Base-by-base conservation (phyloP, 2,329 filamentous ascomycete species). In the Aspergillus ustus region DNA sequence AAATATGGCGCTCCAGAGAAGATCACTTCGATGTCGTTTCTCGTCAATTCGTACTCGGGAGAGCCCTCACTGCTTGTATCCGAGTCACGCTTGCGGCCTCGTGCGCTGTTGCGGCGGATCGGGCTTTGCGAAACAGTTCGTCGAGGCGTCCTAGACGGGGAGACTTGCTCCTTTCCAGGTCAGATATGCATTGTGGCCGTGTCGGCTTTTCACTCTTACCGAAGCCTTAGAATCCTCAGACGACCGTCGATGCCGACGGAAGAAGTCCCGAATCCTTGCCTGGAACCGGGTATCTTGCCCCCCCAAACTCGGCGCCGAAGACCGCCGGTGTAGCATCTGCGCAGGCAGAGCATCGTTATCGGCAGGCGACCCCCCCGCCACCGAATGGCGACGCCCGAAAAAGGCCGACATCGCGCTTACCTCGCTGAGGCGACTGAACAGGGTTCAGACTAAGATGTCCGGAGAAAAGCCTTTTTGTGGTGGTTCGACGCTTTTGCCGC, bases 1-100 rank as follows among this genome's bases (percentile, higher is more conserved):
- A 80, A 81, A 62, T 80, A 78, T 5, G 79, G 79, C 0, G 78
- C 77, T 1, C 79, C 79, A 1, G 77, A 80, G 48, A 81, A 75
- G 8, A 81, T 67, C 20, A 70, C 68, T 58, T 77, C 76, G 46
- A 79, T 65, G n/a, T 81, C 78, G 37, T 74, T 69, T 46, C 73
- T 74, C 0, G 70, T 75, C 25, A 77, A 65, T 28, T 62, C 54
- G 44, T 58, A 59, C 8, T 57, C 51, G 2, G 50, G 13, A 1
- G 60, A 52, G 5, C 34, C 34, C 34, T 40, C 34, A 15, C 34
- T 40, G 34, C 34, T 40, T 40, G 11, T 40, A 11, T 44, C 20
- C 13, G 52, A 57, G 2, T 49, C 52, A 40, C 28, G 34, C 34
- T 40, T 40, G 34, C 34, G 34, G 15, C 15, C 11, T 40, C 15